phyloP scores from a whole-genome alignment of 2,329 filamentous ascomycete species.

The Alternaria panax region DNA sequence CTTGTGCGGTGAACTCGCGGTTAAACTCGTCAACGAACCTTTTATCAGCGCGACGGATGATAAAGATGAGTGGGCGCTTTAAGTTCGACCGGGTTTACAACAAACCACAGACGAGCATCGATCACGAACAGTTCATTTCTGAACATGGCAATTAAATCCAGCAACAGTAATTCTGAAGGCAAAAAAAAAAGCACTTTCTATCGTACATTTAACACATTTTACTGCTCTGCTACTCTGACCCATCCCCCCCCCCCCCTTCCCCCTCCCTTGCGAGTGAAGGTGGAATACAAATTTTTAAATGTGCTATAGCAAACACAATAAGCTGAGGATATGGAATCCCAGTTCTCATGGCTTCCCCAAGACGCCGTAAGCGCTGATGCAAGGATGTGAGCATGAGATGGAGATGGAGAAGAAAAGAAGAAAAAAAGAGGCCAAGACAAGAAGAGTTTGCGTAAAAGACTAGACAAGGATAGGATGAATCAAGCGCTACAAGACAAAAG shows the following conservation, averaged over 20 bases:
- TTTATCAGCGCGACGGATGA: constrained; percentile 80
- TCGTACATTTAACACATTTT: constrained; percentile 2
- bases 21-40: constrained; percentile 92
- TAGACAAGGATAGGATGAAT: neutral
- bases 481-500: neutral
- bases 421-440: no score
- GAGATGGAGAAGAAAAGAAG: no score
- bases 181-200: no score
- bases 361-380: constrained; percentile 35
- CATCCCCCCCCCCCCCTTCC: no score
- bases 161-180: no score
- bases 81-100: no score
- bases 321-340: neutral
- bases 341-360: neutral
- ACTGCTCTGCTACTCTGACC: neutral
- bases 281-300: constrained; percentile 12
- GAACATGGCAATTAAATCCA: no score
- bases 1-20: constrained; percentile 91
- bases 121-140: no score
- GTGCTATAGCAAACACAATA: neutral
- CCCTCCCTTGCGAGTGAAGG: no score
- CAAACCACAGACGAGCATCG: no score
- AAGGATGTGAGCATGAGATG: constrained; percentile 13
- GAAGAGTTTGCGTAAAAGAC: no score
- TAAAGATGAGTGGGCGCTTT: constrained; percentile 77